Percentiles rank a stretch among this genome's conserved stretches.
phyloP scores from a whole-genome alignment of 1,284 basidiomycete species.

The Fistulina hepatica region DNA sequence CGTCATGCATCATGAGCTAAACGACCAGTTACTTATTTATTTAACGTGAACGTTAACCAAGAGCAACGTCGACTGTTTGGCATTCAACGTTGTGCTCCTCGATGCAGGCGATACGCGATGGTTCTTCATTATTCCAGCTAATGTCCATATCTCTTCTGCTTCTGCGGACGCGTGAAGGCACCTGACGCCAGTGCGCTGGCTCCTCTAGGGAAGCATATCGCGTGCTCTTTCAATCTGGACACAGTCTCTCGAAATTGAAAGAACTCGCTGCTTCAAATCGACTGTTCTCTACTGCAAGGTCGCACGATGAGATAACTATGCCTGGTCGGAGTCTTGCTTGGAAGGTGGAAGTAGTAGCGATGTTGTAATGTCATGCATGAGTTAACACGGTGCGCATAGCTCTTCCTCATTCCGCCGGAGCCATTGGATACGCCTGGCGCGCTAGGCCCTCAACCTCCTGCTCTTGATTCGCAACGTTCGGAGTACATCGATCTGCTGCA shows the following conservation, averaged over 20 bases:
- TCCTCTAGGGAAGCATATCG: constrained; percentile 52
- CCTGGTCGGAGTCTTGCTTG: constrained; percentile 65
- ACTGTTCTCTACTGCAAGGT: constrained; percentile 30
- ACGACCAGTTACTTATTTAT: too few relatives aligned
- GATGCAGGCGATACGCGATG: constrained; percentile 8
- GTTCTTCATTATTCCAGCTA: constrained; percentile 8
- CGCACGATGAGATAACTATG: constrained; percentile 33
- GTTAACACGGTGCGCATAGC: constrained; percentile 25
- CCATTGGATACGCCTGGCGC: constrained; percentile 42
- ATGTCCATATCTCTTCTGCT: constrained; percentile 8
- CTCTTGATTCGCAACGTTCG: constrained; percentile 36
- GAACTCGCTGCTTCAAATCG: constrained; percentile 53
- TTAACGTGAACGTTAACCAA: too few relatives aligned
- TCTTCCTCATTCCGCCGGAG: constrained; percentile 49
- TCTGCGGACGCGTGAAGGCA: too few relatives aligned
- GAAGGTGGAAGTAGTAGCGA: constrained; percentile 43
- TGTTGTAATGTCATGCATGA: constrained; percentile 9
- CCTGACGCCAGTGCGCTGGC: too few relatives aligned
- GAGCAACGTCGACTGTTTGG: too few relatives aligned
- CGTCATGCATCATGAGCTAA: too few relatives aligned
- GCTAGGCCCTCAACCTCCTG: constrained; percentile 33
- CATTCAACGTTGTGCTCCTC: too few relatives aligned
- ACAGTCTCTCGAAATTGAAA: constrained; percentile 48
- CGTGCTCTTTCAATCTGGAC: constrained; percentile 45
- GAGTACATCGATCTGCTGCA: constrained; percentile 41